These are phyloP conservation scores for Favolaschia claudopus DNA, from an alignment of 768 basidiomycete species.

Conservation along the genomic window DNA sequence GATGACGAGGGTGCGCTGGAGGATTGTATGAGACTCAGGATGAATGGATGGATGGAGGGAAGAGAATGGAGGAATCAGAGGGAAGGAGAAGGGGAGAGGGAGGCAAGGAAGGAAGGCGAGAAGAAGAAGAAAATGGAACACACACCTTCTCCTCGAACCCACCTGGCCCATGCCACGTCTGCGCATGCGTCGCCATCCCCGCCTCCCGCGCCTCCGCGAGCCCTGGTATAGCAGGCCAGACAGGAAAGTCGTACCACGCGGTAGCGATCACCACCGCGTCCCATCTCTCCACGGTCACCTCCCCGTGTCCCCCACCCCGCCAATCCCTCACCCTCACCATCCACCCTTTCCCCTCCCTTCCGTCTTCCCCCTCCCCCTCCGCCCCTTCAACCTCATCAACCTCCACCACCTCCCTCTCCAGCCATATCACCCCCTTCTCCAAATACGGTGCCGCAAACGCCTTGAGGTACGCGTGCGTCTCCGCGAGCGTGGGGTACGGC, in stretches of 20 bases:
- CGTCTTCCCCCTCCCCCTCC: slow-evolving; percentile 32
- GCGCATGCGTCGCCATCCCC: slow-evolving; percentile 34
- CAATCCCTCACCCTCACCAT: slow-evolving; percentile 36
- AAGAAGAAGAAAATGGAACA: no score
- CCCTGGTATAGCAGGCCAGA: slow-evolving; percentile 37
- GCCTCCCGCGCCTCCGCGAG: slow-evolving; percentile 32
- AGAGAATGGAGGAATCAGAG: no score
- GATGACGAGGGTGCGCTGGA: slow-evolving; percentile 54
- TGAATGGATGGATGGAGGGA: neutral
- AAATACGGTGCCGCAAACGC: slow-evolving; percentile 34
- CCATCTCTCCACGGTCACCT: slow-evolving; percentile 37
- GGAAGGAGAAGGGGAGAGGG: no score
- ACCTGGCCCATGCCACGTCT: slow-evolving; percentile 35
- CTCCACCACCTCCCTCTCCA: slow-evolving; percentile 35
- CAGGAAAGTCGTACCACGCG: slow-evolving; percentile 40
- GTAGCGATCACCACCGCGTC: slow-evolving; percentile 43
- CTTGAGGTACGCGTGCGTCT: slow-evolving; percentile 37
- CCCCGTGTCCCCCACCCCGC: slow-evolving; percentile 22
- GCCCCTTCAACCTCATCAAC: slow-evolving; percentile 28
- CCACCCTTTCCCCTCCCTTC: slow-evolving; percentile 33
- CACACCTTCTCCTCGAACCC: slow-evolving; percentile 40
- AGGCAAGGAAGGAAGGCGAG: no score
- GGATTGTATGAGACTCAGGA: neutral
- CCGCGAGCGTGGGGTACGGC: slow-evolving; percentile 37
- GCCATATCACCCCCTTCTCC: slow-evolving; percentile 30